Evolutionary conservation across 208 protist species (phyloP).

Genomic region (Histomonas meleagridis): DNA sequence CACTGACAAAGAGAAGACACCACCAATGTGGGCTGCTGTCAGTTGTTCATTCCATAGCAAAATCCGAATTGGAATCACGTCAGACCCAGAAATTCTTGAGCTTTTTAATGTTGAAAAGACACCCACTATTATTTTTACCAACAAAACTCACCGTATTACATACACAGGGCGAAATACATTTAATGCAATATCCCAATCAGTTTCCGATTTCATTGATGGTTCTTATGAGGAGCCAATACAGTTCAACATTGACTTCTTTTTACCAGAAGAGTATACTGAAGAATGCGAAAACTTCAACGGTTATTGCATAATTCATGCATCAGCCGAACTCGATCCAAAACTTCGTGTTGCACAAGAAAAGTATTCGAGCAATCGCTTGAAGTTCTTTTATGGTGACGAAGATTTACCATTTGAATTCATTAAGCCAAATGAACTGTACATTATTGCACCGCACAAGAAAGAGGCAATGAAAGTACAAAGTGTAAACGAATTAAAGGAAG

Average conservation of each 20-base stretch:
- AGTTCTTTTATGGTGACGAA: not conserved
- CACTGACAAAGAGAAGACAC: not conserved
- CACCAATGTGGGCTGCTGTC: slow-evolving; percentile 8
- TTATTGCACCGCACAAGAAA: not conserved
- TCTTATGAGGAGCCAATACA: not conserved
- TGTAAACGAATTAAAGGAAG: not conserved
- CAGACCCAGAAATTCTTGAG: not conserved
- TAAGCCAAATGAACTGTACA: not conserved
- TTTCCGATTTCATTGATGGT: not conserved
- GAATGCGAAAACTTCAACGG: not conserved
- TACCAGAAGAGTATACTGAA: not conserved
- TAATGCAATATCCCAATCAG: not conserved
- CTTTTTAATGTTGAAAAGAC: not conserved
- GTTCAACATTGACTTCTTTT: not conserved
- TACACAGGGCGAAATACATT: not conserved
- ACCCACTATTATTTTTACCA: not conserved
- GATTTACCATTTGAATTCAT: not conserved
- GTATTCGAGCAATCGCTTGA: not conserved
- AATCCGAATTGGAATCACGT: not conserved
- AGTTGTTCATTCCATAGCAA: not conserved
- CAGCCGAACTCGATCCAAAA: not conserved
- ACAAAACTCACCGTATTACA: not conserved
- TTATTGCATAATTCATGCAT: not conserved
- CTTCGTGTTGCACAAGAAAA: not conserved
- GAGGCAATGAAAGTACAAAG: not conserved